A percentile compares a stretch with the other conserved stretches of the same genome.
Evolutionary conservation across 768 basidiomycete species (phyloP).

Genomic region (Leccinum rimulosum): DNA sequence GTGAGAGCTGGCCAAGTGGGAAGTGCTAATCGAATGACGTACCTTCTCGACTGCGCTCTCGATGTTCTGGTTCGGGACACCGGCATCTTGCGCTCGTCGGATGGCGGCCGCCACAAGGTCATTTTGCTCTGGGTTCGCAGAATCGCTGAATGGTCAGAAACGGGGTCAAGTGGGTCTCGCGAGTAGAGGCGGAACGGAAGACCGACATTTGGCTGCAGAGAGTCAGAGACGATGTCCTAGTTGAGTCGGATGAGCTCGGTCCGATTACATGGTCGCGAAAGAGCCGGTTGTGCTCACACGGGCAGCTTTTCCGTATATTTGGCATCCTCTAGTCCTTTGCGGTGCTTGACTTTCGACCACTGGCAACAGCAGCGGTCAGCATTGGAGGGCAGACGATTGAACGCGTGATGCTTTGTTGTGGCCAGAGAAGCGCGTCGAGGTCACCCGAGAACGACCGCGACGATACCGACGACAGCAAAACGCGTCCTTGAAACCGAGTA

Average conservation of each 20-base stretch:
- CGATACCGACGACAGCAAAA: constrained; percentile 5
- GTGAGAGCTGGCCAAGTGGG: not conserved
- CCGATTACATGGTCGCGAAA: not conserved
- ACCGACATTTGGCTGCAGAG: constrained; percentile 57
- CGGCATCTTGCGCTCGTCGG: constrained; percentile 53
- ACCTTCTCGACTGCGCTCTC: constrained; percentile 61
- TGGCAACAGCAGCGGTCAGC: constrained; percentile 24
- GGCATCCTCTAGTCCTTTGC: constrained; percentile 64
- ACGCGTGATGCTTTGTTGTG: constrained; percentile 38
- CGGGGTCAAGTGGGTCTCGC: not conserved
- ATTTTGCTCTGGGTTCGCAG: constrained; percentile 54
- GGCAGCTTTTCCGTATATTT: constrained; percentile 55
- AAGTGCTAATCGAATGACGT: not conserved
- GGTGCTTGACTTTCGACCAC: constrained; percentile 80
- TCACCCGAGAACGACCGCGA: constrained; percentile 26
- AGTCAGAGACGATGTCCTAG: constrained; percentile 50
- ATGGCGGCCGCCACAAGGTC: constrained; percentile 49
- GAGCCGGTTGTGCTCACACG: constrained; percentile 42
- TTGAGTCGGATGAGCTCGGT: not conserved
- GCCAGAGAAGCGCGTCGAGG: constrained; percentile 31
- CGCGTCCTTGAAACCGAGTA: not conserved
- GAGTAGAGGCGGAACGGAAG: not conserved
- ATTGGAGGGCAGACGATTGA: not conserved
- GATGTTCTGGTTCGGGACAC: constrained; percentile 70
- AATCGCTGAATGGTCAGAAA: constrained; percentile 39